These are phyloP conservation scores for Ustilago hordei DNA, from an alignment of 1,284 basidiomycete species.

Conservation along the genomic window DNA sequence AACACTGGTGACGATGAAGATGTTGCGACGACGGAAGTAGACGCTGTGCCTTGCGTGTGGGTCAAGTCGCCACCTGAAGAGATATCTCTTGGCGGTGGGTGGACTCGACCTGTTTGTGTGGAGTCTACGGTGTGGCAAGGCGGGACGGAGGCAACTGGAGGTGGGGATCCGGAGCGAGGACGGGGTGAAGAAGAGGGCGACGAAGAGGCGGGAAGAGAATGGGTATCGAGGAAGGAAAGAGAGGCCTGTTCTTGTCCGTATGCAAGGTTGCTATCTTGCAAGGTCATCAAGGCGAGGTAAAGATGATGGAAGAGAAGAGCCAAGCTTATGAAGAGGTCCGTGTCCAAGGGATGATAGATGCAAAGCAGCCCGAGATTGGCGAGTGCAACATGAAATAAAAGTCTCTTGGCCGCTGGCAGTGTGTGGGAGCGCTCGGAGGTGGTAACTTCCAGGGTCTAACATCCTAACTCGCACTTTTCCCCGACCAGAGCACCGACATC, in stretches of 20 bases:
- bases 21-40: not conserved
- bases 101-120: not conserved
- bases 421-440: no score
- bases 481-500: no score
- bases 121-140: not conserved
- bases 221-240: conserved; percentile 1
- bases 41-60: not conserved
- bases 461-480: no score
- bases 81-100: not conserved
- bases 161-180: not conserved
- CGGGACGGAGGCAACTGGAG: not conserved
- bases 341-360: not conserved
- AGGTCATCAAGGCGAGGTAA: conserved; percentile 37
- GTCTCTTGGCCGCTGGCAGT: no score
- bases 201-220: conserved; percentile 2
- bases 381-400: no score
- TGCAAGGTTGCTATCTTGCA: conserved; percentile 15
- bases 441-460: no score
- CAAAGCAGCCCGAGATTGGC: no score
- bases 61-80: not conserved
- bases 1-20: not conserved
- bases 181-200: not conserved
- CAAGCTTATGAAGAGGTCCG: not conserved
- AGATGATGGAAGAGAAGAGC: conserved; percentile 8
- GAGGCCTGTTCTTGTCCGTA: conserved; percentile 34